phyloP scores from a whole-genome alignment of 345 rosid genomes.

The Tarenaya hassleriana region DNA sequence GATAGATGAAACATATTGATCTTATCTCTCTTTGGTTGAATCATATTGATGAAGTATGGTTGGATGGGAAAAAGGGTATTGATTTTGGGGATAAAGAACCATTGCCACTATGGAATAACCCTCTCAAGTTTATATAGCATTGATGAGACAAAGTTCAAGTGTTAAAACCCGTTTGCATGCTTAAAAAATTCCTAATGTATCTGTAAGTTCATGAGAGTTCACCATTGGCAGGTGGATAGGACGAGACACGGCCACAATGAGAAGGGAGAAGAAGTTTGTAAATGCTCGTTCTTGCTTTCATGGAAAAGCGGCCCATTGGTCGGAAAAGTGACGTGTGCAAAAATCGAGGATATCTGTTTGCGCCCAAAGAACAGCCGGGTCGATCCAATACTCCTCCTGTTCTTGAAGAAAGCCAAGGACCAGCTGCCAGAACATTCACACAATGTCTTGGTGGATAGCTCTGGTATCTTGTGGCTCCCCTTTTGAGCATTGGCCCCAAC shows the following conservation, averaged over 20 bases:
- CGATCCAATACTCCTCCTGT: conserved; percentile 15
- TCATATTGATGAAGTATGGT: too few species aligned
- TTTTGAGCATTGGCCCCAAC: too few species aligned
- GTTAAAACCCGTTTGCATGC: not conserved
- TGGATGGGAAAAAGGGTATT: too few species aligned
- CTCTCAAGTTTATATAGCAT: too few species aligned
- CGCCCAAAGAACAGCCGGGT: conserved; percentile 1
- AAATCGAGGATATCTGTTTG: conserved; percentile 28
- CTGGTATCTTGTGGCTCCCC: too few species aligned
- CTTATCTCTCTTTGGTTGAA: too few species aligned
- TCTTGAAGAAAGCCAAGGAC: conserved; percentile 23
- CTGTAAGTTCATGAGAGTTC: not conserved
- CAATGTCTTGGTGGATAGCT: too few species aligned
- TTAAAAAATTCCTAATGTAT: not conserved
- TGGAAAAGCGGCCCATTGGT: conserved; percentile 25
- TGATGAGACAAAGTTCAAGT: too few species aligned
- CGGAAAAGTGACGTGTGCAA: conserved; percentile 8
- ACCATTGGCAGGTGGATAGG: conserved; percentile 13
- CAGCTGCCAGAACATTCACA: conserved; percentile 5
- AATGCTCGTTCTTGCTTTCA: conserved; percentile 11
- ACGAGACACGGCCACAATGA: conserved; percentile 17
- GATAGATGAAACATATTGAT: too few species aligned
- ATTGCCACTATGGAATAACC: too few species aligned
- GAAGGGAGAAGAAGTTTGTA: conserved; percentile 21
- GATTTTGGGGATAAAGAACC: too few species aligned